A percentile compares a stretch with the other conserved stretches of the same genome.
These are phyloP conservation scores for Telopea speciosissima DNA, from an alignment of 177 flowering plant species.

Conservation along the genomic window DNA sequence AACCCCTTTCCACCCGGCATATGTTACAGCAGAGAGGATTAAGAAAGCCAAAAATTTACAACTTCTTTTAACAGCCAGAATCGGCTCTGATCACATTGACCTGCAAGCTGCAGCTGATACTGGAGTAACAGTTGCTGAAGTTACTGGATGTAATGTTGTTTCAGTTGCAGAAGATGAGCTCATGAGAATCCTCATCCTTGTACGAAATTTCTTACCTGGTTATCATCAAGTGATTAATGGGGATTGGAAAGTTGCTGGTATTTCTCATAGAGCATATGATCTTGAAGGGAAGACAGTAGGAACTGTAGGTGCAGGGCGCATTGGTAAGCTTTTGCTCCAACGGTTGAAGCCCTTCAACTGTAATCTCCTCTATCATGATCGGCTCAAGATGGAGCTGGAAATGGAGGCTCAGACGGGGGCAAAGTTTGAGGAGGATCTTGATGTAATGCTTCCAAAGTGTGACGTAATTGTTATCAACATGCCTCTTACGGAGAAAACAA, in stretches of 20 bases:
- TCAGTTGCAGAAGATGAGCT: constrained; percentile 99
- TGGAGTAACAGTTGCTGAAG: constrained; percentile 94
- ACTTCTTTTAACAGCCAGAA: constrained; percentile 91
- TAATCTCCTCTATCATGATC: constrained; percentile 84
- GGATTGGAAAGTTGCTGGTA: constrained; percentile 88
- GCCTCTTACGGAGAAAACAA: constrained; percentile 94
- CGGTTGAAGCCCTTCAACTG: constrained; percentile 91
- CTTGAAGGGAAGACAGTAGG: constrained; percentile 96
- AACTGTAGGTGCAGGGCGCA: constrained; percentile 92
- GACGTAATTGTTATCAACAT: constrained; percentile 80
- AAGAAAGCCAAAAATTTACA: constrained; percentile 86
- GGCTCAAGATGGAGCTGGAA: constrained; percentile 72
- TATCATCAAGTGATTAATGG: constrained; percentile 78
- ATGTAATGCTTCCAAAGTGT: constrained; percentile 88
- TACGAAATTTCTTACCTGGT: constrained; percentile 85
- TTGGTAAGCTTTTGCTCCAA: constrained; percentile 81
- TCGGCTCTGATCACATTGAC: constrained; percentile 98
- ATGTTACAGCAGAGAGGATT: constrained; percentile 89
- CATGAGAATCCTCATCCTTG: constrained; percentile 92
- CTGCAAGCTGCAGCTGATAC: constrained; percentile 94
- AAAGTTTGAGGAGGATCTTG: constrained; percentile 80
- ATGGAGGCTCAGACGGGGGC: constrained; percentile 76
- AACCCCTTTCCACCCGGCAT: constrained; percentile 97
- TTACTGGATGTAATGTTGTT: constrained; percentile 91
- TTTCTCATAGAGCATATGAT: constrained; percentile 85